phyloP scores from a whole-genome alignment of 208 protist species.

The Leishmania amazonensis region DNA sequence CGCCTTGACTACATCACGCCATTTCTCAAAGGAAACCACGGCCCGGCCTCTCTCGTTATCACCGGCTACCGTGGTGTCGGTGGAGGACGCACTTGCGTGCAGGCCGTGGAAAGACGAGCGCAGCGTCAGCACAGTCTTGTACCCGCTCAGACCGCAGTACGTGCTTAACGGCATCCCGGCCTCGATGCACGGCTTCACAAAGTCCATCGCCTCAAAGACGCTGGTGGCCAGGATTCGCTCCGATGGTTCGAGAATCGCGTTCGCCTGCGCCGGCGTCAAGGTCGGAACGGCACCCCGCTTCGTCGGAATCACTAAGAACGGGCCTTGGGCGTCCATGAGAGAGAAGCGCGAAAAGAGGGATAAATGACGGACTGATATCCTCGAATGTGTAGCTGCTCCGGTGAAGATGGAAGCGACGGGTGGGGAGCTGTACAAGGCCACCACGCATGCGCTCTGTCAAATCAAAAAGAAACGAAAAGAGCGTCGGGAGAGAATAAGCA shows the following conservation, averaged over 20 bases:
- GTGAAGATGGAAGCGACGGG: neutral
- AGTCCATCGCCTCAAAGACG: slow-evolving; percentile 73
- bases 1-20: slow-evolving; percentile 53
- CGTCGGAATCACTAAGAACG: slow-evolving; percentile 70
- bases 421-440: neutral
- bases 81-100: slow-evolving; percentile 60
- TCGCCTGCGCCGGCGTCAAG: slow-evolving; percentile 67
- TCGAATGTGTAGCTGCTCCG: neutral
- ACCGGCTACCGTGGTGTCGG: slow-evolving; percentile 49
- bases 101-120: slow-evolving; percentile 68
- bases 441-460: neutral
- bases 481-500: neutral
- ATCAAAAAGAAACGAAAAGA: neutral
- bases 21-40: slow-evolving; percentile 47
- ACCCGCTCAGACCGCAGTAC: slow-evolving; percentile 67
- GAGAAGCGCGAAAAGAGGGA: neutral
- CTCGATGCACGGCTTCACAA: slow-evolving; percentile 43
- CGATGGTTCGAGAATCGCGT: slow-evolving; percentile 54
- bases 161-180: slow-evolving; percentile 42
- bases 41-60: slow-evolving; percentile 73
- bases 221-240: slow-evolving; percentile 69
- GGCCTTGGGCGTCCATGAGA: slow-evolving; percentile 26
- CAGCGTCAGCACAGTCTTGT: slow-evolving; percentile 55
- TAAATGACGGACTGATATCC: neutral
- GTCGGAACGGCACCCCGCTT: slow-evolving; percentile 56